Conservation (phyloP, 192 early-diverging fungal genomes). For the Backusella tuberculispora region DNA sequence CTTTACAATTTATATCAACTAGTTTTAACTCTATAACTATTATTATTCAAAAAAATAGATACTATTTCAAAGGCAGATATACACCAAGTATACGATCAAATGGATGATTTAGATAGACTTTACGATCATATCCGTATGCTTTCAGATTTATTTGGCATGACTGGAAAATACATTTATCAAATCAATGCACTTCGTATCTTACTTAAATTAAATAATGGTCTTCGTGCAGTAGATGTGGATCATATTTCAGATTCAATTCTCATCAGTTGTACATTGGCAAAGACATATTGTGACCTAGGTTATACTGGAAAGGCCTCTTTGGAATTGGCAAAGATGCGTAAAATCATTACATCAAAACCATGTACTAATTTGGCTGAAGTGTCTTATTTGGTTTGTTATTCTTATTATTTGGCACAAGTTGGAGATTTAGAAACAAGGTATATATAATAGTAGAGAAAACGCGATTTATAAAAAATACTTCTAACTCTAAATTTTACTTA, state of each 20-base stretch:
- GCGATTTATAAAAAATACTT: neutral
- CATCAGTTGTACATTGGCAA: slow-evolving; percentile 48
- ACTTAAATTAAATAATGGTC: slow-evolving; percentile 58
- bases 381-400: slow-evolving; percentile 58
- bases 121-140: slow-evolving; percentile 61
- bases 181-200: slow-evolving; percentile 60
- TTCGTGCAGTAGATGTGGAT: slow-evolving; percentile 34
- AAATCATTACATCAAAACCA: slow-evolving; percentile 33
- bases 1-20: no score
- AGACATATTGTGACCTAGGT: slow-evolving; percentile 64
- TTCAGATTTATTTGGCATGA: slow-evolving; percentile 62
- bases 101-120: slow-evolving; percentile 55
- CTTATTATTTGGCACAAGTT: slow-evolving; percentile 58
- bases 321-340: slow-evolving; percentile 55
- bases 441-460: neutral
- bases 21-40: neutral
- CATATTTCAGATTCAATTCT: slow-evolving; percentile 28
- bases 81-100: slow-evolving; percentile 19
- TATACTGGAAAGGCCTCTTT: slow-evolving; percentile 75
- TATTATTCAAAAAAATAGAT: neutral
- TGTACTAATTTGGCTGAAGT: slow-evolving; percentile 35
- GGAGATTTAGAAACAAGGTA: slow-evolving; percentile 64
- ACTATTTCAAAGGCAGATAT: slow-evolving; percentile 25
- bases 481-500: neutral
- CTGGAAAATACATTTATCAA: slow-evolving; percentile 56